A percentile compares a stretch with the other conserved stretches of the same genome.
These are phyloP conservation scores for Zalaria obscura DNA, from an alignment of 2,329 filamentous ascomycete genomes.

Conservation along the genomic window DNA sequence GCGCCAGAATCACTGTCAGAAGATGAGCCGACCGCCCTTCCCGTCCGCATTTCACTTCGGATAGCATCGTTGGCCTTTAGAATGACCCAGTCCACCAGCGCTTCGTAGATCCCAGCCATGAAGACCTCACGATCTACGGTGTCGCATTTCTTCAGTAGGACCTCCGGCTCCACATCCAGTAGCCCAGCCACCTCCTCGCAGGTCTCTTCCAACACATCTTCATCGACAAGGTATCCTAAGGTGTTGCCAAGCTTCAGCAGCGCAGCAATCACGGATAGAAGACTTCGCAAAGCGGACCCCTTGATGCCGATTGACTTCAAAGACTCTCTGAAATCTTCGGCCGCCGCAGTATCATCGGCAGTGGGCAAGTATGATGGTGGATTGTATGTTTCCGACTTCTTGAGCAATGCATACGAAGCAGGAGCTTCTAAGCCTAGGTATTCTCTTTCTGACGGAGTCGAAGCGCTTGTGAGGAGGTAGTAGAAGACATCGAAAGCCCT, in stretches of 20 bases:
- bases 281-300: slow-evolving; percentile 62
- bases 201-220: slow-evolving; percentile 68
- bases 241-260: slow-evolving; percentile 87
- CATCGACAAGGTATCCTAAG: slow-evolving; percentile 69
- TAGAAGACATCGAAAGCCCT: slow-evolving; percentile 97
- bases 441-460: slow-evolving; percentile 76
- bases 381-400: slow-evolving; percentile 70
- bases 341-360: slow-evolving; percentile 80
- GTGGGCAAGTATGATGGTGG: slow-evolving; percentile 83
- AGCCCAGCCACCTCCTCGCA: slow-evolving; percentile 84
- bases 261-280: slow-evolving; percentile 76
- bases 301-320: slow-evolving; percentile 91
- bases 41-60: slow-evolving; percentile 54
- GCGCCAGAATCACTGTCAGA: slow-evolving; percentile 43
- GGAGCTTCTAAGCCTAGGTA: slow-evolving; percentile 69
- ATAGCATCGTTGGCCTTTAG: slow-evolving; percentile 79
- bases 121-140: slow-evolving; percentile 74
- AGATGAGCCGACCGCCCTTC: slow-evolving; percentile 52
- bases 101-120: slow-evolving; percentile 80
- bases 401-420: slow-evolving; percentile 63
- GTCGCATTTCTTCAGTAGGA: slow-evolving; percentile 62
- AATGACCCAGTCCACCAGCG: slow-evolving; percentile 89
- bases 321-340: slow-evolving; percentile 79
- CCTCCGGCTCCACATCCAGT: slow-evolving; percentile 73
- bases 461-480: slow-evolving; percentile 84